Percentiles rank a stretch among this genome's conserved stretches.
phyloP scores from a whole-genome alignment of 2,329 filamentous ascomycete genomes.

The Hymenoscyphus occultus region DNA sequence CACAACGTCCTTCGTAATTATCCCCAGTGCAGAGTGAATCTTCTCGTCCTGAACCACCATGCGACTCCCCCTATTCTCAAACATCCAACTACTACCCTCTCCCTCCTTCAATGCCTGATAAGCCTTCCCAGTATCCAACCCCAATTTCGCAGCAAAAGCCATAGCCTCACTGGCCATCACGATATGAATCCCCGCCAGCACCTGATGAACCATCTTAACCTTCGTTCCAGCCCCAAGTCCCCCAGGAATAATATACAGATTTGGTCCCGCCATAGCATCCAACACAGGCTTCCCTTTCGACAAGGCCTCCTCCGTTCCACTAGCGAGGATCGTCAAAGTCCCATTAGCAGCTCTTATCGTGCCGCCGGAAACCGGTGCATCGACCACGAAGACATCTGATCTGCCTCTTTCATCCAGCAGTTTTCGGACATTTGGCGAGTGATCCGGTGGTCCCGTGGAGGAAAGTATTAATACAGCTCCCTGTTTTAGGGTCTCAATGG shows the following conservation, averaged over 20 bases:
- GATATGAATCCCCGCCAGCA: constrained; percentile 62
- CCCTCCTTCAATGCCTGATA: constrained; percentile 38
- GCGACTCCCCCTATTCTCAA: constrained; percentile 53
- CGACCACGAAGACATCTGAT: constrained; percentile 63
- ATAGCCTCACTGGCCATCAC: constrained; percentile 57
- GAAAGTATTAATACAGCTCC: constrained; percentile 61
- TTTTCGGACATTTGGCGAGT: constrained; percentile 58
- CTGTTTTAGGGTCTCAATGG: constrained; percentile 47
- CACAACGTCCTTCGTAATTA: constrained; percentile 40
- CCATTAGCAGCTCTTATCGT: constrained; percentile 66
- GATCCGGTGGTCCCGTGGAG: constrained; percentile 67
- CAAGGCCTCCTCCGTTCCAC: constrained; percentile 55
- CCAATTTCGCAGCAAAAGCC: constrained; percentile 55
- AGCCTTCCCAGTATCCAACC: constrained; percentile 45
- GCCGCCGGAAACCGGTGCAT: constrained; percentile 71
- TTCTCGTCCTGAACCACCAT: constrained; percentile 50
- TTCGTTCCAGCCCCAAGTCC: constrained; percentile 59
- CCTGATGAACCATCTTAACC: constrained; percentile 63
- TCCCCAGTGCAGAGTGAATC: constrained; percentile 38
- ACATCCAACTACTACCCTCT: constrained; percentile 48
- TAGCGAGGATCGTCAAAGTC: constrained; percentile 73
- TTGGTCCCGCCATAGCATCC: constrained; percentile 56
- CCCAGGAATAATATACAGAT: constrained; percentile 61
- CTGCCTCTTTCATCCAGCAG: constrained; percentile 55
- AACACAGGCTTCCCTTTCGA: constrained; percentile 57